Evolutionary conservation across 805 yeast genomes (phyloP).

Genomic region (Starmerella vitae): DNA sequence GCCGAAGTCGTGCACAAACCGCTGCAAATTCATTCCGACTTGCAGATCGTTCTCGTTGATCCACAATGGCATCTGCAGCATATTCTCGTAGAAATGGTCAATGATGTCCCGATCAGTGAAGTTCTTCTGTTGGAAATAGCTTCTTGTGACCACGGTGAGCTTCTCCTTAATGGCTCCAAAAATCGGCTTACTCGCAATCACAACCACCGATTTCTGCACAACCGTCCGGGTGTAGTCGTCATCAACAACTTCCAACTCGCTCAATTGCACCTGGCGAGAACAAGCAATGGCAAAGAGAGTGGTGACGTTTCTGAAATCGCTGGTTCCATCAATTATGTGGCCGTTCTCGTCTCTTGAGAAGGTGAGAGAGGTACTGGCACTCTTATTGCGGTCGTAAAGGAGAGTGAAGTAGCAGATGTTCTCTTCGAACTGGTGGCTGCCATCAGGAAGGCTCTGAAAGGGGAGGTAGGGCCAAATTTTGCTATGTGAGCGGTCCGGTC

Average conservation of each 20-base stretch:
- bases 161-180: constrained; percentile 79
- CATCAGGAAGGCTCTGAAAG: constrained; percentile 92
- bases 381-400: constrained; percentile 45
- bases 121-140: constrained; percentile 69
- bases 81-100: constrained; percentile 54
- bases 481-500: constrained; percentile 32
- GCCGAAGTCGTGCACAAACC: constrained; percentile 46
- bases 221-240: constrained; percentile 56
- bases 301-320: constrained; percentile 33
- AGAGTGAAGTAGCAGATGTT: constrained; percentile 84
- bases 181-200: constrained; percentile 74
- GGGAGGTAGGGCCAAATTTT: constrained; percentile 74
- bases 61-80: constrained; percentile 26
- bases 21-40: constrained; percentile 60
- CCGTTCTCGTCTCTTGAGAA: constrained; percentile 30
- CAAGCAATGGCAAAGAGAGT: constrained; percentile 94
- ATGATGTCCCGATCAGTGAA: constrained; percentile 59
- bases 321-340: constrained; percentile 28
- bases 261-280: constrained; percentile 63
- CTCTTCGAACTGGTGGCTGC: constrained; percentile 86
- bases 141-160: constrained; percentile 73
- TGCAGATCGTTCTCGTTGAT: constrained; percentile 46
- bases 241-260: constrained; percentile 42
- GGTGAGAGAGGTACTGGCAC: constrained; percentile 34
- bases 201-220: constrained; percentile 82